Evolutionary conservation across 306 rosid species (phyloP).

Genomic region (Cicer cuneatum): DNA sequence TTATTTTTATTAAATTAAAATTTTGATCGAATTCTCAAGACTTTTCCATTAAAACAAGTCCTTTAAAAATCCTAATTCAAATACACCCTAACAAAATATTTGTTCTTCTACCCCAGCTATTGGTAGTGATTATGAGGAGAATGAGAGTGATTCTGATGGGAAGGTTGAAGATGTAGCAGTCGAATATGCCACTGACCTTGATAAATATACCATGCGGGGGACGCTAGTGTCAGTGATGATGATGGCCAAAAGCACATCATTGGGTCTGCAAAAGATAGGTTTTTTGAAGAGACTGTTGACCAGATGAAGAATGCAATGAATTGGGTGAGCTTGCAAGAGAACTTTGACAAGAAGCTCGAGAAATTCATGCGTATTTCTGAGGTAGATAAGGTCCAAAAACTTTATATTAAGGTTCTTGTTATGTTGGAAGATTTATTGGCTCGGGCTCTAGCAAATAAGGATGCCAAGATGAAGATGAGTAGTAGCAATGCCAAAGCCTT

Average conservation of each 20-base stretch:
- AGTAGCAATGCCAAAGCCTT: constrained; percentile 96
- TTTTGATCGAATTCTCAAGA: no score
- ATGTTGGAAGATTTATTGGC: constrained; percentile 83
- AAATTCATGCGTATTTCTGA: constrained; percentile 94
- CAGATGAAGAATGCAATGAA: constrained; percentile 98
- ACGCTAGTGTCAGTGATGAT: constrained; percentile 74
- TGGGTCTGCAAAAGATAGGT: constrained; percentile 82
- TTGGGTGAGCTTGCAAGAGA: constrained; percentile 97
- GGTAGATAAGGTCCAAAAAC: constrained; percentile 71
- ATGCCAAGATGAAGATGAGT: constrained; percentile 96
- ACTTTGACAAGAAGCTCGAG: constrained; percentile 90
- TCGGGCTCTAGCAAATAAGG: constrained; percentile 93
- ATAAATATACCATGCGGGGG: constrained; percentile 52
- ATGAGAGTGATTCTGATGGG: neutral
- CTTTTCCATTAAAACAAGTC: no score
- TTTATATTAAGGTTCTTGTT: constrained; percentile 85
- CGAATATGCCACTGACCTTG: neutral
- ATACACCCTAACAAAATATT: no score
- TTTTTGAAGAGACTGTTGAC: constrained; percentile 86
- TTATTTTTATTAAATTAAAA: no score
- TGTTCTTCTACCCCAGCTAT: no score
- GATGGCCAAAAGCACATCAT: constrained; percentile 72
- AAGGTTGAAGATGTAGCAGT: neutral
- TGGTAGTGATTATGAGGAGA: neutral
- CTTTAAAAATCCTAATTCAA: no score